Evolutionary conservation across 2,329 filamentous ascomycete genomes (phyloP).

Genomic region (Hypoxylon sp.): DNA sequence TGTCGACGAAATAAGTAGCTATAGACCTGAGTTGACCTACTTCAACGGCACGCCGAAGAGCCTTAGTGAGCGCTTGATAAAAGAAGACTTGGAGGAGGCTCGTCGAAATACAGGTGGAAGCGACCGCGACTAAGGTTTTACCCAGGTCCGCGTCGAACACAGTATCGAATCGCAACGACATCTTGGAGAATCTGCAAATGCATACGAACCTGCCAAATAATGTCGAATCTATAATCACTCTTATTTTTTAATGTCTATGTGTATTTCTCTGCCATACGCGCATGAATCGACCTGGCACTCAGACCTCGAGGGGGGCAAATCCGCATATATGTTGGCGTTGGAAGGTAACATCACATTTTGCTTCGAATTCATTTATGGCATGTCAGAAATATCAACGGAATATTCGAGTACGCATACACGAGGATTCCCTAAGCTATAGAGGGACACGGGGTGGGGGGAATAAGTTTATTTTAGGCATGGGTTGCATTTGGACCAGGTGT

Average conservation of each 20-base stretch:
- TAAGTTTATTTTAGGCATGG: conserved; percentile 7
- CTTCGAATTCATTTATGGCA: conserved; percentile 26
- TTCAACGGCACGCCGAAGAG: conserved; percentile 63
- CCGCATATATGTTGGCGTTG: conserved; percentile 42
- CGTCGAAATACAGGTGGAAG: conserved; percentile 39
- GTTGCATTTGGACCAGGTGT: conserved; percentile 32
- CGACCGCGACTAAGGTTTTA: conserved; percentile 15
- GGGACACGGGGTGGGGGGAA: conserved; percentile 3
- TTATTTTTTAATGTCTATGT: conserved; percentile 31
- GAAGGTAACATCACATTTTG: conserved; percentile 20
- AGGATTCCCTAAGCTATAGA: conserved; percentile 17
- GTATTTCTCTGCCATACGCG: conserved; percentile 20
- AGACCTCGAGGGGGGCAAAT: conserved; percentile 14
- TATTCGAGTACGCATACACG: conserved; percentile 17
- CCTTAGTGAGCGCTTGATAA: conserved; percentile 64
- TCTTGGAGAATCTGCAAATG: conserved; percentile 10
- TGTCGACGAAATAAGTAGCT: conserved; percentile 64
- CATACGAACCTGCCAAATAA: conserved; percentile 1
- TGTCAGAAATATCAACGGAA: conserved; percentile 18
- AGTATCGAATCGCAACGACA: background rate
- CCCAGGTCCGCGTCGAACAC: background rate
- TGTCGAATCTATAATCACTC: conserved; percentile 10
- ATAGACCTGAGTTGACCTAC: conserved; percentile 57
- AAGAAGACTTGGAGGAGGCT: conserved; percentile 61
- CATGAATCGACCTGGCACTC: conserved; percentile 25